A percentile compares a stretch with the other conserved stretches of the same genome.
Evolutionary conservation across 208 protist genomes (phyloP).

Genomic region (Acanthamoeba polyphaga): DNA sequence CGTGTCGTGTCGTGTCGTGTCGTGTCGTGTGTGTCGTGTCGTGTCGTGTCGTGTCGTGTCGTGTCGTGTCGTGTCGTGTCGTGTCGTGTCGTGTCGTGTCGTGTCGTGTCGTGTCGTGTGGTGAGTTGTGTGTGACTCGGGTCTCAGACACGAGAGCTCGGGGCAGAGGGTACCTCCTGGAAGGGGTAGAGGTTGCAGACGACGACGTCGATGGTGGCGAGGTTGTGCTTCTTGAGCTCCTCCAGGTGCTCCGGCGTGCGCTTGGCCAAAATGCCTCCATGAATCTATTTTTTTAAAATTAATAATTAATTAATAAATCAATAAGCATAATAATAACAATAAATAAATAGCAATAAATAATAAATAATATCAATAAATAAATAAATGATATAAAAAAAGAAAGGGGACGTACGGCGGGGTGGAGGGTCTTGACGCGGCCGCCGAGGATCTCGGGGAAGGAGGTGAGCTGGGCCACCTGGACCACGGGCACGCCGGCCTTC

Average conservation of each 20-base stretch:
- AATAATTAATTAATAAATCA: not conserved
- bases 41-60: no score
- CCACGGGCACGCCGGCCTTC: slow-evolving; percentile 79
- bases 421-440: slow-evolving; percentile 90
- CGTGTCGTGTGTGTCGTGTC: no score
- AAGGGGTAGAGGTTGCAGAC: slow-evolving; percentile 90
- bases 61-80: not conserved
- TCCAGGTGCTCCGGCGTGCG: slow-evolving; percentile 76
- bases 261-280: slow-evolving; percentile 82
- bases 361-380: not conserved
- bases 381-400: not conserved
- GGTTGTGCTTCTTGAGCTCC: slow-evolving; percentile 80
- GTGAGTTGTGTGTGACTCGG: no score
- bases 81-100: not conserved
- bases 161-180: slow-evolving; percentile 67
- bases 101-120: no score
- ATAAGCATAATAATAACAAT: not conserved
- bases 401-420: slow-evolving; percentile 84
- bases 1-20: no score
- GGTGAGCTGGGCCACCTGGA: slow-evolving; percentile 79
- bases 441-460: slow-evolving; percentile 87
- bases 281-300: not conserved
- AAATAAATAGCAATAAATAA: not conserved
- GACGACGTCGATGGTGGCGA: slow-evolving; percentile 86
- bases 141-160: no score